A percentile compares a stretch with the other conserved stretches of the same genome.
Evolutionary conservation across 2,329 filamentous ascomycete species (phyloP).

Genomic region (Escovopsis sp.): DNA sequence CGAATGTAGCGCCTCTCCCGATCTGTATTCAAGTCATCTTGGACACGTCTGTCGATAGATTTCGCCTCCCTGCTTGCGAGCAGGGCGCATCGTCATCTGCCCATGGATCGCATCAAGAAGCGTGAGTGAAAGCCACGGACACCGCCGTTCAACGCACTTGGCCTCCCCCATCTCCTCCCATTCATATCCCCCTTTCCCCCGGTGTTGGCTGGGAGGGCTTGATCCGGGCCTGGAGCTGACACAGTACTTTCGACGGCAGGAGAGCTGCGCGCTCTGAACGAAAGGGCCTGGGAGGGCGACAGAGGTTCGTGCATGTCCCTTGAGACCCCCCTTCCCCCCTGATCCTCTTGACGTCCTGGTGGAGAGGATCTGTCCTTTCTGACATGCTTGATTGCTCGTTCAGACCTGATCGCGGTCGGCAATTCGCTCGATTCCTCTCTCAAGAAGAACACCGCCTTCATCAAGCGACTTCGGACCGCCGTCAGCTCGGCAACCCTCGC

Average conservation of each 20-base stretch:
- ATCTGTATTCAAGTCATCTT: not conserved
- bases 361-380: not conserved
- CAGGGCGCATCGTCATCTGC: slow-evolving; percentile 19
- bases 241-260: slow-evolving; percentile 39
- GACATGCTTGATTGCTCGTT: not conserved
- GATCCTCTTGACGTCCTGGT: not conserved
- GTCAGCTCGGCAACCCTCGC: slow-evolving; percentile 64
- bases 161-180: too few species aligned
- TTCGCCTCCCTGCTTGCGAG: slow-evolving; percentile 8
- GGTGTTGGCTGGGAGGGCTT: not conserved
- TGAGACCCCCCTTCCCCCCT: not conserved
- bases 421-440: slow-evolving; percentile 80
- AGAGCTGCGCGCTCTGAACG: slow-evolving; percentile 80
- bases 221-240: slow-evolving; percentile 1
- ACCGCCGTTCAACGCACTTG: too few species aligned
- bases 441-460: slow-evolving; percentile 97
- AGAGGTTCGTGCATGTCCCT: slow-evolving; percentile 40
- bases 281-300: slow-evolving; percentile 76
- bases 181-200: not conserved
- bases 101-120: slow-evolving; percentile 51
- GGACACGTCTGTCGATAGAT: slow-evolving; percentile 3
- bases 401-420: slow-evolving; percentile 65
- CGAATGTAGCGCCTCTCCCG: slow-evolving; percentile 30
- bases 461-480: slow-evolving; percentile 84
- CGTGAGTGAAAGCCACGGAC: too few species aligned